These are phyloP conservation scores for Moesziomyces aphidis DNA, from an alignment of 1,284 basidiomycete genomes.

Conservation along the genomic window DNA sequence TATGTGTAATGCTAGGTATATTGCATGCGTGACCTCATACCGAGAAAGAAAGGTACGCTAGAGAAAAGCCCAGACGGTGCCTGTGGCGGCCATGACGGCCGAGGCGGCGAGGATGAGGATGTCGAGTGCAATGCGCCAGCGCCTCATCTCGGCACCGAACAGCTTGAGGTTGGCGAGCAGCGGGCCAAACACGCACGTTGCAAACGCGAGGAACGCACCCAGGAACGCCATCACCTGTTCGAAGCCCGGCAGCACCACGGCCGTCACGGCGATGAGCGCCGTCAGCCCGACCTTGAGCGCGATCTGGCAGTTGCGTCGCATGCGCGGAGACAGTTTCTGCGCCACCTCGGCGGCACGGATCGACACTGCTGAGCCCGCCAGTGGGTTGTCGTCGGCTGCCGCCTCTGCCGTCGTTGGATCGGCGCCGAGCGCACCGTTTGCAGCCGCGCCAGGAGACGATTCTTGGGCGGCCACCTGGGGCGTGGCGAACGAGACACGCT, in stretches of 20 bases:
- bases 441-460: neutral
- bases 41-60: neutral
- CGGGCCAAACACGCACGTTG: slow-evolving; percentile 69
- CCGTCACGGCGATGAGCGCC: slow-evolving; percentile 51
- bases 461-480: neutral
- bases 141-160: slow-evolving; percentile 42
- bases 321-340: slow-evolving; percentile 16
- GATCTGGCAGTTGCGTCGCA: slow-evolving; percentile 15
- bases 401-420: neutral
- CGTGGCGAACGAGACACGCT: slow-evolving; percentile 36
- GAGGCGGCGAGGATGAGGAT: slow-evolving; percentile 45
- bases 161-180: slow-evolving; percentile 57
- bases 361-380: slow-evolving; percentile 46
- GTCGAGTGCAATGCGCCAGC: slow-evolving; percentile 40
- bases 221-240: slow-evolving; percentile 90
- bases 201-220: slow-evolving; percentile 84
- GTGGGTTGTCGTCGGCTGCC: slow-evolving; percentile 28
- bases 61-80: slow-evolving; percentile 60
- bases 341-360: slow-evolving; percentile 32
- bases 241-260: slow-evolving; percentile 79
- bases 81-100: slow-evolving; percentile 53
- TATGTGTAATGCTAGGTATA: neutral
- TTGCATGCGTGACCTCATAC: neutral
- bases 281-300: slow-evolving; percentile 50
- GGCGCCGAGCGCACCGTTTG: neutral